These are phyloP conservation scores for Aspergillus sclerotioniger DNA, from an alignment of 495 filamentous ascomycete species.

Conservation along the genomic window DNA sequence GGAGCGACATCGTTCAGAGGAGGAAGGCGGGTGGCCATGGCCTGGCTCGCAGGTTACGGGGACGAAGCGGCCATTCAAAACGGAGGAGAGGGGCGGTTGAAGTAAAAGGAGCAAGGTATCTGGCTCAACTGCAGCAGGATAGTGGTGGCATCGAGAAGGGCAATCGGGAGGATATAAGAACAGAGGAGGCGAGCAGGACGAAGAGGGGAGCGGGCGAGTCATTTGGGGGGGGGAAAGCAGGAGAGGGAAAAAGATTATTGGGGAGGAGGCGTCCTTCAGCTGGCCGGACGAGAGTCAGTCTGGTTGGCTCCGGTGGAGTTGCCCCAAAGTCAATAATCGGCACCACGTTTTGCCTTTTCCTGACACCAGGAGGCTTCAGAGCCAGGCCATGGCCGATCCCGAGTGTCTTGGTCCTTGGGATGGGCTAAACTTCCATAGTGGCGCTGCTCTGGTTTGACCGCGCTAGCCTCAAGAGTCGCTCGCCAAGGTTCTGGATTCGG, in stretches of 20 bases:
- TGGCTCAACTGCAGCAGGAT: constrained; percentile 12
- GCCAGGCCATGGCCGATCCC: neutral
- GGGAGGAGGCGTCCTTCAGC: neutral
- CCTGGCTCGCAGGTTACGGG: constrained; percentile 33
- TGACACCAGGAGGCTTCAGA: neutral
- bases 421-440: neutral
- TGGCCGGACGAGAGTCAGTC: neutral
- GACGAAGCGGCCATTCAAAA: constrained; percentile 33
- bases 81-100: constrained; percentile 5
- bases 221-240: neutral
- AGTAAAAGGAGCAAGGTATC: constrained; percentile 1
- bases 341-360: constrained; percentile 5
- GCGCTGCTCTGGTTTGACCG: neutral
- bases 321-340: constrained; percentile 2
- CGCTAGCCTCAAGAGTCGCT: neutral
- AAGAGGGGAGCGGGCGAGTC: neutral
- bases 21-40: constrained; percentile 41
- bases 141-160: constrained; percentile 11
- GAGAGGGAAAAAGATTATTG: constrained; percentile 2
- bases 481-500: neutral
- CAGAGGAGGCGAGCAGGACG: constrained; percentile 1
- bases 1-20: constrained; percentile 29
- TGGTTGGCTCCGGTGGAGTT: constrained; percentile 6
- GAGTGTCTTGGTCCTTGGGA: too few species aligned
- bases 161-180: neutral